Base-by-base conservation (phyloP, 495 filamentous ascomycete species). In the Hypomontagnella monticulosa region DNA sequence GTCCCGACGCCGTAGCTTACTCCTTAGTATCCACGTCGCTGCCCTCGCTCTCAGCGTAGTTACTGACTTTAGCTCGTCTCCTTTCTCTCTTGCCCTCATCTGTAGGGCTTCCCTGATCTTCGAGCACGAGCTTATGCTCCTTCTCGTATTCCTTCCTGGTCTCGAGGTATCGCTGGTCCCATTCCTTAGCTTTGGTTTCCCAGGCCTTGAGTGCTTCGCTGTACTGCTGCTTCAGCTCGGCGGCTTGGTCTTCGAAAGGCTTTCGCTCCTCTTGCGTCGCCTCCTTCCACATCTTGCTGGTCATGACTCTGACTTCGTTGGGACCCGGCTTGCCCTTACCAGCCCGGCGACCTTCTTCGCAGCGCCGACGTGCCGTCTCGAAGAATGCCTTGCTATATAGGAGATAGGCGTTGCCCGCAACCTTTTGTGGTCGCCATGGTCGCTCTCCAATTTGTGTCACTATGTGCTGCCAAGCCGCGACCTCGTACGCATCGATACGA, bases 251-350 rank as follows among this genome's bases (percentile, higher is more conserved):
- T 54, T 91, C 78, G 67, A 91, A 97, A 20, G 92, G 93, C 71
- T 83, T 79, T 72, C 89, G 90, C 61, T 83, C 82, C 33, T 88
- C 90, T 7, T 83, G 82, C 3, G 80, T 67, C 0, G 90, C 88
- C 54, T 91, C 88, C 62, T 90, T 88, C 95, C 95, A 99, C 91
- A 93, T 93, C 68, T 88, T 86, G 14, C 93, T 91, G 15, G 94
- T 82, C 59, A 90, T 91, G 7, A 86, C 82, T 33, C 95, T 89
- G 49, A 99, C 88, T 63, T 95, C 92, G 65, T 94, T 94, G 1
- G 88, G 87, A 38, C 85, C 83, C 1, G 88, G 81, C 64, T 90
- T 88, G 3, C 84, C 85, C 18, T 88, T 89, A 36, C 86, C 81
- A 16, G 84, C 77, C 41, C 86, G 84, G 4, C 87, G 84, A 1